phyloP scores from a whole-genome alignment of 208 protist species.

The Trypanosoma platydactyli region DNA sequence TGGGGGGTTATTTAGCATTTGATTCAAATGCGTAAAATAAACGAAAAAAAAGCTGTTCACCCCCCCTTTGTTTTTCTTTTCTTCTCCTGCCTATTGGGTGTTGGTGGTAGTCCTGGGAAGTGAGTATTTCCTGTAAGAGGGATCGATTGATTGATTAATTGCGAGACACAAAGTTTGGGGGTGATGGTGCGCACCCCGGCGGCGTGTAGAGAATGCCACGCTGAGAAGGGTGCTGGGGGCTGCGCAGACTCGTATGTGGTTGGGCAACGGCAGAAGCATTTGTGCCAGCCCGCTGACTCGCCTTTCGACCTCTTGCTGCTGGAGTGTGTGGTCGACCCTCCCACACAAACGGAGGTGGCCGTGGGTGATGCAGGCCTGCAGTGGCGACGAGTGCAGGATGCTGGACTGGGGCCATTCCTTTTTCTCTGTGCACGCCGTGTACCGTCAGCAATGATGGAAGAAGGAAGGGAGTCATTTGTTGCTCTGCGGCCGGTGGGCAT shows the following conservation, averaged over 20 bases:
- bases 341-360: too few species aligned
- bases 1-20: too few species aligned
- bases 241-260: neutral
- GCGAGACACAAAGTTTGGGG: too few species aligned
- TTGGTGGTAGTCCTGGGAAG: too few species aligned
- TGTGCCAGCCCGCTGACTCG: neutral
- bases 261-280: neutral
- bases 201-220: too few species aligned
- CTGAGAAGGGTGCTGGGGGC: neutral
- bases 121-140: too few species aligned
- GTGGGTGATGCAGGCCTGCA: neutral
- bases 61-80: too few species aligned
- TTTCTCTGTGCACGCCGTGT: slow-evolving; percentile 6
- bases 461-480: neutral
- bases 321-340: slow-evolving; percentile 1
- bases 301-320: slow-evolving; percentile 1
- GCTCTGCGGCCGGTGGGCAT: neutral
- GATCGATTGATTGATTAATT: too few species aligned
- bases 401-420: slow-evolving; percentile 27
- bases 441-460: neutral
- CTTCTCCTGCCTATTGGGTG: too few species aligned
- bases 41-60: neutral
- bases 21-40: neutral
- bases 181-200: too few species aligned
- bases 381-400: slow-evolving; percentile 5